Evolutionary conservation across 768 basidiomycete genomes (phyloP).

Genomic region (Boletus sp.): DNA sequence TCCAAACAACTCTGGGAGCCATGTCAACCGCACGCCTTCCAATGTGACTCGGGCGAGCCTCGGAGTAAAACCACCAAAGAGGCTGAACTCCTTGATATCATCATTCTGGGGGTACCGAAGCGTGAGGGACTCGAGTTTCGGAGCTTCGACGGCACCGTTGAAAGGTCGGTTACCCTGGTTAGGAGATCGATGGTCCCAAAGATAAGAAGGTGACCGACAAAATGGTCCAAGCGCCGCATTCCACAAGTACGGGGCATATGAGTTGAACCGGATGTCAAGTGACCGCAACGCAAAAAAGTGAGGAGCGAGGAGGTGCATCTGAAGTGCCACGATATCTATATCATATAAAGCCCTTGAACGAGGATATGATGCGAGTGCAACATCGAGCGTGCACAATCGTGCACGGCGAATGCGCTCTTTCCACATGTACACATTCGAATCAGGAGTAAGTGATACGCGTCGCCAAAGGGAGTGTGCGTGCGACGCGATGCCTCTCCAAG

Average conservation of each 20-base stretch:
- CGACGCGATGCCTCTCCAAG: constrained; percentile 60
- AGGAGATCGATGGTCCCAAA: constrained; percentile 24
- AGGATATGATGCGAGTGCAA: constrained; percentile 46
- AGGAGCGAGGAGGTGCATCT: constrained; percentile 52
- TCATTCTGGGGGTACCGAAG: constrained; percentile 64
- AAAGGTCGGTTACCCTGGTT: constrained; percentile 2
- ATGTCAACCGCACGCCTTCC: constrained; percentile 62
- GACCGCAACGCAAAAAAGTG: constrained; percentile 59
- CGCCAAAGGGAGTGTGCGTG: constrained; percentile 65
- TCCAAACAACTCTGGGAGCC: constrained; percentile 59
- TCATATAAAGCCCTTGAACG: constrained; percentile 19
- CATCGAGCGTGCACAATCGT: constrained; percentile 57
- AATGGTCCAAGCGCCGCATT: constrained; percentile 58
- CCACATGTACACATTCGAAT: constrained; percentile 52
- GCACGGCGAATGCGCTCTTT: constrained; percentile 58
- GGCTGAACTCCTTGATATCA: constrained; percentile 60
- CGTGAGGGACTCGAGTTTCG: constrained; percentile 49
- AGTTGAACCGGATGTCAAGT: constrained; percentile 51
- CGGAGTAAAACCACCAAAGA: constrained; percentile 63
- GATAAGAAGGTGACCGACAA: constrained; percentile 35
- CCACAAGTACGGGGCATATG: constrained; percentile 64
- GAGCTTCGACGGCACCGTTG: constrained; percentile 34
- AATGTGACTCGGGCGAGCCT: constrained; percentile 51
- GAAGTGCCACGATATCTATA: constrained; percentile 50
- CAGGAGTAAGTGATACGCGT: constrained; percentile 47